Percentiles rank a stretch among this genome's conserved stretches.
Conservation (phyloP, 176 grass and related monocot genomes). For the Zoysia japonica region DNA sequence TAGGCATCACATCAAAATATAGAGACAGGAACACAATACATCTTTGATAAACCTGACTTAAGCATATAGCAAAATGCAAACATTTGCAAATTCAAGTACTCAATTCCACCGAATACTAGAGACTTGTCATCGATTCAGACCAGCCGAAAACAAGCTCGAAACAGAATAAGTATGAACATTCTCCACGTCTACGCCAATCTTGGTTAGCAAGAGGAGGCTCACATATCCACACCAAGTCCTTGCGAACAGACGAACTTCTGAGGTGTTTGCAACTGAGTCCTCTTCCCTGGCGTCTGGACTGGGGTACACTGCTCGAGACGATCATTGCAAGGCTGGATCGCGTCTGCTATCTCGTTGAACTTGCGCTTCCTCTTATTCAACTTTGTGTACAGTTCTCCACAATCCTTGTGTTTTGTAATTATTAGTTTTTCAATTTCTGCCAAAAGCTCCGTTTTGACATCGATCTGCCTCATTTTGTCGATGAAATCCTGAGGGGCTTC, state of each 20-base stretch:
- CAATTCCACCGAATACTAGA: too few relatives aligned
- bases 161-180: not conserved
- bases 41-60: too few relatives aligned
- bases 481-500: not conserved
- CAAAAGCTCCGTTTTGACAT: not conserved
- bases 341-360: constrained; percentile 13
- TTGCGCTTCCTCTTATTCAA: constrained; percentile 39
- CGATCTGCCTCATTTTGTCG: constrained; percentile 1
- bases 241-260: not conserved
- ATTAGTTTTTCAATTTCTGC: not conserved
- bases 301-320: not conserved
- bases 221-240: not conserved
- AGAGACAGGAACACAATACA: too few relatives aligned
- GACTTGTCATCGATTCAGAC: too few relatives aligned
- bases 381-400: not conserved
- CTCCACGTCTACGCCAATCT: not conserved
- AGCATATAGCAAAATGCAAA: too few relatives aligned
- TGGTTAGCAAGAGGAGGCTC: not conserved
- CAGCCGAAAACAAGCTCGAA: not conserved
- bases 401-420: not conserved
- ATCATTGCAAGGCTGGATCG: not conserved
- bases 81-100: too few relatives aligned
- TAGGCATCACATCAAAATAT: too few relatives aligned
- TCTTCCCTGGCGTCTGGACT: not conserved
- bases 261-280: not conserved